Evolutionary conservation across 345 rosid species (phyloP), one percentile per base, ranked within the genome.

Genomic region (Schrenkiella parvula): DNA sequence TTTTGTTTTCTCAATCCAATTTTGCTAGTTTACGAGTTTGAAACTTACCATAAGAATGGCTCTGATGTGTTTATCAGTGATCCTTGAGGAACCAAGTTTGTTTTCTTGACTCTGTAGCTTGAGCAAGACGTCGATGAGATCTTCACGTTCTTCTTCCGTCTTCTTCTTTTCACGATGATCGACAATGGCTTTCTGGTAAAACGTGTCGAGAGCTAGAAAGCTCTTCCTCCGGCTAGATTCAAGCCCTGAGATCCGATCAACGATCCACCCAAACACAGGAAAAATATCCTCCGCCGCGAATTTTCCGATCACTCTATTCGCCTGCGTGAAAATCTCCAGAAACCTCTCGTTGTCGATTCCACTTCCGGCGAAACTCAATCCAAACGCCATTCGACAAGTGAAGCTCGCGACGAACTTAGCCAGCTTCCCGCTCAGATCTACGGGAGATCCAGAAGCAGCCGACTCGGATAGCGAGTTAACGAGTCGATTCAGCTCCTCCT

Each of bases 401-500:
- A 78, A 71, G 17, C 72, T 34, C 4, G 80, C 80, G 2, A 71
- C 73, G 18, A 15, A 78, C 71, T 70, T 70, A 8, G 42, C n/a
- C 14, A 76, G 3, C 68, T 65, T 82, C 74, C 22, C 76, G 1
- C 67, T 75, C 1, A 84, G 31, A 63, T 80, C 64, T 1, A 84
- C 71, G 0, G 53, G 39, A 57, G 71, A 60, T 21, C 48, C 67
- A 8, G 81, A 73, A 0, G 17, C 26, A 3, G 85, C 68, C 8
- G 75, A 60, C 3, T 47, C 46, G 17, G 84, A 67, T 8, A 84
- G 18, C 3, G 66, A 68, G 8, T 72, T 2, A 15, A 81, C 18
- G 22, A 80, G 51, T 15, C 73, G 80, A 42, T 46, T 76, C 29
- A 80, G 68, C 56, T 84, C 85, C 2, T 72, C 85, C 35, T 75